phyloP scores from a whole-genome alignment of 805 yeast genomes.

The Wickerhamiella bombiphila region DNA sequence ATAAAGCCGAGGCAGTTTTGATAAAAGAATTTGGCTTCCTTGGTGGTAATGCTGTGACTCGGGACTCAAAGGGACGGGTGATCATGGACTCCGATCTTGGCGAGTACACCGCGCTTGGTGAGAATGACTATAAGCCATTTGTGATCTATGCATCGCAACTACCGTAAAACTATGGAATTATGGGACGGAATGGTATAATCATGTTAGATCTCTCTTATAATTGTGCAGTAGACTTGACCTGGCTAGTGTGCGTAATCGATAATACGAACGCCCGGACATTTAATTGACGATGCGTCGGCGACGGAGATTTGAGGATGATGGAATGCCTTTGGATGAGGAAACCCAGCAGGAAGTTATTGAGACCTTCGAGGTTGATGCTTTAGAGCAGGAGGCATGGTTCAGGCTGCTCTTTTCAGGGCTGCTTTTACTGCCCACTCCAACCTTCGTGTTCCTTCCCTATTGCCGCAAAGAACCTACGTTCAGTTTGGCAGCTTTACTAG shows the following conservation, averaged over 20 bases:
- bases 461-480: slow-evolving; percentile 19
- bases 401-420: slow-evolving; percentile 18
- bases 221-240: no score
- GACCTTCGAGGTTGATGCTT: slow-evolving; percentile 16
- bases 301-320: slow-evolving; percentile 2
- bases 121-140: slow-evolving; percentile 92
- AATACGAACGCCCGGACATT: no score
- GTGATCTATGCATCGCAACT: slow-evolving; percentile 56
- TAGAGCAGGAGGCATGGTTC: slow-evolving; percentile 14
- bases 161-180: slow-evolving; percentile 9
- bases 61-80: slow-evolving; percentile 51
- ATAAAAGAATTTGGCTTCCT: slow-evolving; percentile 69
- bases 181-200: not conserved
- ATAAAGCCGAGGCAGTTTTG: slow-evolving; percentile 54
- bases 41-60: slow-evolving; percentile 75
- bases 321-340: slow-evolving; percentile 16
- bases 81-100: slow-evolving; percentile 53
- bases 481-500: slow-evolving; percentile 19
- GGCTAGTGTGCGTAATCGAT: no score
- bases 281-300: slow-evolving; percentile 7
- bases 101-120: slow-evolving; percentile 86
- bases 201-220: no score
- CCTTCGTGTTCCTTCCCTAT: slow-evolving; percentile 19
- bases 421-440: slow-evolving; percentile 22
- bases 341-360: slow-evolving; percentile 21